Evolutionary conservation across 2,329 filamentous ascomycete genomes (phyloP).

Genomic region (Aspergillus terreus): DNA sequence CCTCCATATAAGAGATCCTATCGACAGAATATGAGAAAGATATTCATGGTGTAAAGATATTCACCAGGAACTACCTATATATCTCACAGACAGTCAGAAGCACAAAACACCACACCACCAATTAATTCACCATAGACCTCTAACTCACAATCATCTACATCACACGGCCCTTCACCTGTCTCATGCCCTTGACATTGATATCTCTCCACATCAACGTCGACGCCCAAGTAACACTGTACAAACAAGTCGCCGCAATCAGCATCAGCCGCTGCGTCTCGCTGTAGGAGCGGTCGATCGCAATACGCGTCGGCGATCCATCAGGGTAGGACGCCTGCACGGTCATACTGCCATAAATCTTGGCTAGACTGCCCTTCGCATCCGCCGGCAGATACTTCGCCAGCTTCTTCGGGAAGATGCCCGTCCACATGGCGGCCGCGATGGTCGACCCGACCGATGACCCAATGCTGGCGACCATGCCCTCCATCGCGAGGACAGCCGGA

Average conservation of each 20-base stretch:
- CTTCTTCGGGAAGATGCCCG: slow-evolving; percentile 50
- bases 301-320: slow-evolving; percentile 22
- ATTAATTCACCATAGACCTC: not conserved
- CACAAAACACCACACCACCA: no score
- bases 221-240: slow-evolving; percentile 10
- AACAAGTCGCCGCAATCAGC: slow-evolving; percentile 28
- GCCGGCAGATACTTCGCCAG: slow-evolving; percentile 46
- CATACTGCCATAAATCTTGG: slow-evolving; percentile 24
- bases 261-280: slow-evolving; percentile 27
- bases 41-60: no score
- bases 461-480: slow-evolving; percentile 33
- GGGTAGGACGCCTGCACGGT: slow-evolving; percentile 24
- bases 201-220: slow-evolving; percentile 9
- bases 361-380: slow-evolving; percentile 13
- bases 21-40: no score
- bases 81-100: not conserved
- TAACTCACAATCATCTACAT: not conserved
- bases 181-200: slow-evolving; percentile 6
- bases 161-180: slow-evolving; percentile 7
- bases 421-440: slow-evolving; percentile 51
- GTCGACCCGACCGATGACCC: slow-evolving; percentile 35
- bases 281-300: slow-evolving; percentile 33
- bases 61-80: no score
- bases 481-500: slow-evolving; percentile 41
- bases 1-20: no score